Evolutionary conservation across 1,284 basidiomycete species (phyloP).

Genomic region (Cutaneotrichosporon sp.): DNA sequence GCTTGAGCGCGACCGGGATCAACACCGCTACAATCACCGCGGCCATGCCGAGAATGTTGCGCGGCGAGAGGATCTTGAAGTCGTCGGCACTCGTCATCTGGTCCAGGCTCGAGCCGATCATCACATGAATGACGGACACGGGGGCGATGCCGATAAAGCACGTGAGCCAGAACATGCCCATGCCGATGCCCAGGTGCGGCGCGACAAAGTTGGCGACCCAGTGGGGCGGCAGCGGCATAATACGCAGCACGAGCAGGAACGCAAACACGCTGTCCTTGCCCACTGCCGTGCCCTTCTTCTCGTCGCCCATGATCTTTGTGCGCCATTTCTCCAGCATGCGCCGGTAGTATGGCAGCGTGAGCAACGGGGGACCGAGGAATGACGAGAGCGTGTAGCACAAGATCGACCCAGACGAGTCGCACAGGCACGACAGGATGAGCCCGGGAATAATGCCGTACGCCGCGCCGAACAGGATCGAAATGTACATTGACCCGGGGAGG

Average conservation of each 20-base stretch:
- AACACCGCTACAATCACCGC: slow-evolving; percentile 84
- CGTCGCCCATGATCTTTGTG: slow-evolving; percentile 48
- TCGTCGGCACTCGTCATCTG: slow-evolving; percentile 90
- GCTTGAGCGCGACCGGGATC: slow-evolving; percentile 78
- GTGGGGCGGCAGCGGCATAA: slow-evolving; percentile 86
- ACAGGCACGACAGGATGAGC: slow-evolving; percentile 82
- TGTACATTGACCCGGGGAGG: slow-evolving; percentile 95
- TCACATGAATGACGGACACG: slow-evolving; percentile 88
- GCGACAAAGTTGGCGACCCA: slow-evolving; percentile 93
- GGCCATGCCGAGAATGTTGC: slow-evolving; percentile 73
- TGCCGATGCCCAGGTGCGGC: slow-evolving; percentile 84
- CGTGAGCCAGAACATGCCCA: slow-evolving; percentile 81
- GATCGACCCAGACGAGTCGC: slow-evolving; percentile 83
- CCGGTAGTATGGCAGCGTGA: slow-evolving; percentile 72
- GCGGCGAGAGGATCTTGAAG: slow-evolving; percentile 84
- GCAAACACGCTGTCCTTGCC: slow-evolving; percentile 49
- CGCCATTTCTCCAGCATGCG: slow-evolving; percentile 46
- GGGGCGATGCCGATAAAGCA: slow-evolving; percentile 89
- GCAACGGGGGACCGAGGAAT: slow-evolving; percentile 79
- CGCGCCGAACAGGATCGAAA: slow-evolving; percentile 92
- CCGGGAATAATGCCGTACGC: slow-evolving; percentile 90
- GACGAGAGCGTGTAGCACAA: slow-evolving; percentile 90
- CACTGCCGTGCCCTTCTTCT: slow-evolving; percentile 38
- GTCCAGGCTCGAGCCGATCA: slow-evolving; percentile 87
- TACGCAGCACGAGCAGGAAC: slow-evolving; percentile 81